Conservation (phyloP, 2,329 filamentous ascomycete species). For the Alternaria novae-zelandiae region DNA sequence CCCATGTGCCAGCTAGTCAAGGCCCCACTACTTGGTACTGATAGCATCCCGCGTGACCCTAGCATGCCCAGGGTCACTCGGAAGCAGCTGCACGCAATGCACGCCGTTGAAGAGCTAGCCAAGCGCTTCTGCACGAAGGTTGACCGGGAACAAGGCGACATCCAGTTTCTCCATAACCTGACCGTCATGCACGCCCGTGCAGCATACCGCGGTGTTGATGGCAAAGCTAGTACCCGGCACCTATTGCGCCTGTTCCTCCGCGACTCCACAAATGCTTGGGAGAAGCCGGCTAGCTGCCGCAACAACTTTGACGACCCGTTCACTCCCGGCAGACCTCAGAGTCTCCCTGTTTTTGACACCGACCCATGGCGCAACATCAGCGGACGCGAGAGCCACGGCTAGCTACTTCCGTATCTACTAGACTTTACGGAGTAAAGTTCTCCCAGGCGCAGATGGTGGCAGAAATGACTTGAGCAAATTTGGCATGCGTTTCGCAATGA, state of each 20-base stretch:
- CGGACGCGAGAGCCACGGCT: constrained; percentile 48
- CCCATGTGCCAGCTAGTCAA: constrained; percentile 48
- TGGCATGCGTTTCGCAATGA: neutral
- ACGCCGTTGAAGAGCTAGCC: constrained; percentile 37
- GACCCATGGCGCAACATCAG: constrained; percentile 48
- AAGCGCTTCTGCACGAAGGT: constrained; percentile 37
- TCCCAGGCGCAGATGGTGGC: neutral
- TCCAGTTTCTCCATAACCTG: constrained; percentile 47
- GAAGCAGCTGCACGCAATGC: constrained; percentile 39
- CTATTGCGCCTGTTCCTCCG: constrained; percentile 48
- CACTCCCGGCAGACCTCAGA: constrained; percentile 33
- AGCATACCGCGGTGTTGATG: constrained; percentile 36
- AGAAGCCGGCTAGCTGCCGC: constrained; percentile 35
- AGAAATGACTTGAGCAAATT: neutral
- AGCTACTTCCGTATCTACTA: constrained; percentile 1
- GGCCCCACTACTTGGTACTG: constrained; percentile 45
- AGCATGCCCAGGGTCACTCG: constrained; percentile 39
- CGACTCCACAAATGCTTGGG: constrained; percentile 43
- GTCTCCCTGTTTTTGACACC: constrained; percentile 42
- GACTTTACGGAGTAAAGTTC: neutral
- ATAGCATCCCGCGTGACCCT: constrained; percentile 37
- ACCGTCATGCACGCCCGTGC: constrained; percentile 47
- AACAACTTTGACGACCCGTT: constrained; percentile 45
- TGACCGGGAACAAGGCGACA: constrained; percentile 45
- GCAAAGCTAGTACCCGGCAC: constrained; percentile 39